A percentile compares a stretch with the other conserved stretches of the same genome.
Conservation (phyloP, 164 flowering plant species). For the Platanus orientalis region DNA sequence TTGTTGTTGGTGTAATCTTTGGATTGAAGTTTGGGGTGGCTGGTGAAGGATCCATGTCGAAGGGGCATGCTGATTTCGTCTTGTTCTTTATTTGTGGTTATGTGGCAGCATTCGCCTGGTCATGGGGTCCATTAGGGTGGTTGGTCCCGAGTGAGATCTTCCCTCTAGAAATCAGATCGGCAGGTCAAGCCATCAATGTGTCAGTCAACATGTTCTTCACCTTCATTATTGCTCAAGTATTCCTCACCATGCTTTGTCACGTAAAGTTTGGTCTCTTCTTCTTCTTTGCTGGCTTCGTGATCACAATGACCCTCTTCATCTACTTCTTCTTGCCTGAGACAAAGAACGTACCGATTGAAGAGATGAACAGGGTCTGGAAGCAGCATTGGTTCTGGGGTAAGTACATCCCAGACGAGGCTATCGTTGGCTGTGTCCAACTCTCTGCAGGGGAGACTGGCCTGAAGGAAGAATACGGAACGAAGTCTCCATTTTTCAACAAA, state of each 20-base stretch:
- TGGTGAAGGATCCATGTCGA: constrained; percentile 14
- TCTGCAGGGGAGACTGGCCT: not conserved
- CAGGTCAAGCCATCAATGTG: constrained; percentile 24
- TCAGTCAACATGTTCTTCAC: constrained; percentile 22
- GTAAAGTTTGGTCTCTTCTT: constrained; percentile 24
- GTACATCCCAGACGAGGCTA: constrained; percentile 14
- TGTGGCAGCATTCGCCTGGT: constrained; percentile 24
- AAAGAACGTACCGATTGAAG: constrained; percentile 21
- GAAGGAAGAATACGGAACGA: too few relatives aligned
- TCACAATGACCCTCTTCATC: constrained; percentile 21
- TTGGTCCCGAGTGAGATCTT: constrained; percentile 25
- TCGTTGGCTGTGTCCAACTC: not conserved
- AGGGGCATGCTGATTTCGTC: constrained; percentile 9
- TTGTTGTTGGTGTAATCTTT: constrained; percentile 12
- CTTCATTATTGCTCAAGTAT: constrained; percentile 21
- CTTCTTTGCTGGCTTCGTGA: constrained; percentile 18
- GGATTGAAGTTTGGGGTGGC: constrained; percentile 18
- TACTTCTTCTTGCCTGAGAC: constrained; percentile 26
- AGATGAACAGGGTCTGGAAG: constrained; percentile 21
- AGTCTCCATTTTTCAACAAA: too few relatives aligned
- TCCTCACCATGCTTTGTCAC: constrained; percentile 22
- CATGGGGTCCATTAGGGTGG: constrained; percentile 30
- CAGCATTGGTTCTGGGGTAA: constrained; percentile 25
- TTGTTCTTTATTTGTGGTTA: constrained; percentile 19
- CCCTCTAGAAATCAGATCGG: constrained; percentile 23